Percentiles rank a stretch among this genome's conserved stretches.
Evolutionary conservation across 305 asterid genomes (phyloP).

Genomic region (Coffea humblotiana): DNA sequence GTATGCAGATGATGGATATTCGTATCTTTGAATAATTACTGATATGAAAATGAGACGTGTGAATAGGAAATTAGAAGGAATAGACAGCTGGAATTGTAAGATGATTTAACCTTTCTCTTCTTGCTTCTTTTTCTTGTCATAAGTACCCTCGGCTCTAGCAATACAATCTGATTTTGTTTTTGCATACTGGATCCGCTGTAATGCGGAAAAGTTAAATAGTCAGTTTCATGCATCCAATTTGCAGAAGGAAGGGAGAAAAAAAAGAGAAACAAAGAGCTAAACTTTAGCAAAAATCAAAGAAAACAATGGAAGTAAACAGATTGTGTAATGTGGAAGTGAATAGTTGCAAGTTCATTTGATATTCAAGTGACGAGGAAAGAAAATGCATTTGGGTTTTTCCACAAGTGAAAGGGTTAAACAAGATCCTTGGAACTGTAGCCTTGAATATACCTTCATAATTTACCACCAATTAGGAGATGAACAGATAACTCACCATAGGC

Average conservation of each 20-base stretch:
- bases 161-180: slow-evolving; percentile 86
- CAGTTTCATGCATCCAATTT: not conserved
- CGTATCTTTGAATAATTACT: not conserved
- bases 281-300: not conserved
- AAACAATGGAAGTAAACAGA: no score
- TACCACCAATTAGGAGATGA: not conserved
- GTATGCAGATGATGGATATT: not conserved
- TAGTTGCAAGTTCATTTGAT: not conserved
- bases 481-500: slow-evolving; percentile 66
- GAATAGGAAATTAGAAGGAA: slow-evolving; percentile 6
- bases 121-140: slow-evolving; percentile 94
- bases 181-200: slow-evolving; percentile 95
- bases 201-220: slow-evolving; percentile 11
- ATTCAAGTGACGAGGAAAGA: not conserved
- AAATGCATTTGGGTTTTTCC: no score
- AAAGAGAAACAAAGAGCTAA: not conserved
- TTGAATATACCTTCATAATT: not conserved
- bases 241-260: not conserved
- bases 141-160: slow-evolving; percentile 97
- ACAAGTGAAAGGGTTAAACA: not conserved
- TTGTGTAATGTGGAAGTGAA: not conserved
- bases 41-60: not conserved
- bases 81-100: slow-evolving; percentile 16
- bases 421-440: not conserved
- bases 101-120: slow-evolving; percentile 80